Conservation (phyloP, 148 eudicot genomes). For the Silene conica region DNA sequence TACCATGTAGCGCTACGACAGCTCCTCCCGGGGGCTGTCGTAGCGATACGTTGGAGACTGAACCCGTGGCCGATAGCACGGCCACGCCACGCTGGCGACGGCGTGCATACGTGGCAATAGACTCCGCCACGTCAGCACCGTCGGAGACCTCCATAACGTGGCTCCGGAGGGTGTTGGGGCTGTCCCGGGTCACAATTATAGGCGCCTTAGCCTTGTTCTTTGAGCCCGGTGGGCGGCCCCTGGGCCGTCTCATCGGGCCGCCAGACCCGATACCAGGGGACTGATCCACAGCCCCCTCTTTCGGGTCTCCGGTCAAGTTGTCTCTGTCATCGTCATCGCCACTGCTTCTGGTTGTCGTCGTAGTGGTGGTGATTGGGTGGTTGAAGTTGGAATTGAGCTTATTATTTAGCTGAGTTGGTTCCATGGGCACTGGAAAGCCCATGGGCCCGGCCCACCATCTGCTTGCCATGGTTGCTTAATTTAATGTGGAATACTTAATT, state of each 20-base stretch:
- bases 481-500: background rate
- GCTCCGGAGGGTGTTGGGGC: slow-evolving; percentile 21
- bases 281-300: slow-evolving; percentile 23
- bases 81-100: slow-evolving; percentile 22
- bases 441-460: slow-evolving; percentile 56
- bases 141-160: slow-evolving; percentile 26
- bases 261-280: background rate
- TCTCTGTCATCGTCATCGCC: slow-evolving; percentile 3
- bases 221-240: slow-evolving; percentile 21
- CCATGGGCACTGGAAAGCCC: slow-evolving; percentile 31
- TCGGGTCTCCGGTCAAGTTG: slow-evolving; percentile 15
- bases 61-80: slow-evolving; percentile 20
- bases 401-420: slow-evolving; percentile 15
- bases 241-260: slow-evolving; percentile 12
- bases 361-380: background rate
- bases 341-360: background rate
- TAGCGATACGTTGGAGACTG: slow-evolving; percentile 14
- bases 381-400: background rate
- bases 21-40: slow-evolving; percentile 18
- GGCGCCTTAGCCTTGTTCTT: slow-evolving; percentile 20
- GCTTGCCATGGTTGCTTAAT: slow-evolving; percentile 37
- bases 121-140: slow-evolving; percentile 21
- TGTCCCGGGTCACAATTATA: slow-evolving; percentile 18
- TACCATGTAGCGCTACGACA: slow-evolving; percentile 9
- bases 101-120: slow-evolving; percentile 21